Evolutionary conservation across 345 rosid genomes (phyloP).

Genomic region (Cochlearia excelsa): DNA sequence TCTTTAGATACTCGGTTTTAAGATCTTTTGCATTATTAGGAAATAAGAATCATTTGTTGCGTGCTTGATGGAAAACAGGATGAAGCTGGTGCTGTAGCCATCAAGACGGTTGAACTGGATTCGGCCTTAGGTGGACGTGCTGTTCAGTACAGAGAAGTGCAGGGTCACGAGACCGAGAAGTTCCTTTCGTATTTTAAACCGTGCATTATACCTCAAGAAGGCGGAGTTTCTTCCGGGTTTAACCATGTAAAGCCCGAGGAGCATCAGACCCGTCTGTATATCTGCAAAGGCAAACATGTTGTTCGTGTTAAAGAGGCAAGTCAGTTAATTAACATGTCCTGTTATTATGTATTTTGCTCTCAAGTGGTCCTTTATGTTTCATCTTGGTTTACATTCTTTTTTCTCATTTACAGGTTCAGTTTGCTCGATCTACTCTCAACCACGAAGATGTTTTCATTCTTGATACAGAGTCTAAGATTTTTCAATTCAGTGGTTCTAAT

Average conservation of each 20-base stretch:
- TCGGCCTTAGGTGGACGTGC: conserved; percentile 99
- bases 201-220: conserved; percentile 93
- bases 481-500: conserved; percentile 94
- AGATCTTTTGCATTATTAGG: background rate
- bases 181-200: conserved; percentile 96
- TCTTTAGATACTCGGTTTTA: conserved; percentile 6
- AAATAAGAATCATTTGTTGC: conserved; percentile 20
- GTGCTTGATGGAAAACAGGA: conserved; percentile 53
- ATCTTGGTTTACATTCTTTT: conserved; percentile 19
- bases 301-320: conserved; percentile 95
- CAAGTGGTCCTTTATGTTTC: conserved; percentile 1
- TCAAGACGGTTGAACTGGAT: conserved; percentile 93
- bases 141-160: conserved; percentile 96
- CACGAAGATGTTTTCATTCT: conserved; percentile 95
- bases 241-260: conserved; percentile 76
- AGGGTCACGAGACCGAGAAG: conserved; percentile 93
- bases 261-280: conserved; percentile 72
- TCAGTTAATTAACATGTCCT: conserved; percentile 8
- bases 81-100: conserved; percentile 89
- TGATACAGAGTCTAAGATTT: conserved; percentile 86
- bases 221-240: conserved; percentile 88
- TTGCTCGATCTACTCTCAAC: conserved; percentile 88
- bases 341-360: background rate
- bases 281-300: conserved; percentile 91
- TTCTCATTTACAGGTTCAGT: conserved; percentile 64